Base-by-base conservation (phyloP, 371 early-diverging fungal species). In the Funneliformis caledonium region DNA sequence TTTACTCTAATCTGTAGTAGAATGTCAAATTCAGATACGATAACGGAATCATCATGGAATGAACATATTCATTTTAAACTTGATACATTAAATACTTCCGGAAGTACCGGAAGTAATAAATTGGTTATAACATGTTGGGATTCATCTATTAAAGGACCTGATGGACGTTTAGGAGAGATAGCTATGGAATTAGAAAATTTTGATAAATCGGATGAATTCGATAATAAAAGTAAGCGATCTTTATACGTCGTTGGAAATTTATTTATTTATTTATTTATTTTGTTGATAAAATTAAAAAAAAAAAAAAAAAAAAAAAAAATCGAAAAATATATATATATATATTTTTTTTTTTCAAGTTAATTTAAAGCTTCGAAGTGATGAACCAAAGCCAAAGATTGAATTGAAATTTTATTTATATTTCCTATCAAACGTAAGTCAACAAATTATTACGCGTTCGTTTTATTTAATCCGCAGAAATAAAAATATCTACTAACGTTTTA, bases 401-500 rank as follows among this genome's bases (percentile, higher is more conserved):
- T 7, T 65, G 14, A 11, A 26, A 6, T 65, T 31, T 65, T 9
- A 31, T 65, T 26, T 65, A 31, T 65, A 33, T 65, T 65, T 65
- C 65, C 31, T 65, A 4, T 65, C 65, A 31, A 65, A 33, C 16
- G 65, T 65, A 65, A 65, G 65, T 33, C 12, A 64, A 64, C n/a
- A 62, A 3, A 62, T 62, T 7, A 64, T 59, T 59, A 4, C 59
- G 12, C 59, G 10, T 10, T 64, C 11, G 11, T 31, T 4, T 8
- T 14, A 50, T 14, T 50, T 12, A 50, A 11, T 12, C 14, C 10
- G 14, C 14, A 50, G 4, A 16, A 52, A 52, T 52, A 5, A 52
- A 52, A 52, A 16, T 52, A 52, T 52, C 5, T 12, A 50, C 11
- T 52, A 37, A 37, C 61, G 7, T 64, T 64, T 31, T 64, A 12